Percentiles rank a stretch among this genome's conserved stretches.
These are phyloP conservation scores for Myriangium duriaei DNA, from an alignment of 2,329 filamentous ascomycete species.

Conservation along the genomic window DNA sequence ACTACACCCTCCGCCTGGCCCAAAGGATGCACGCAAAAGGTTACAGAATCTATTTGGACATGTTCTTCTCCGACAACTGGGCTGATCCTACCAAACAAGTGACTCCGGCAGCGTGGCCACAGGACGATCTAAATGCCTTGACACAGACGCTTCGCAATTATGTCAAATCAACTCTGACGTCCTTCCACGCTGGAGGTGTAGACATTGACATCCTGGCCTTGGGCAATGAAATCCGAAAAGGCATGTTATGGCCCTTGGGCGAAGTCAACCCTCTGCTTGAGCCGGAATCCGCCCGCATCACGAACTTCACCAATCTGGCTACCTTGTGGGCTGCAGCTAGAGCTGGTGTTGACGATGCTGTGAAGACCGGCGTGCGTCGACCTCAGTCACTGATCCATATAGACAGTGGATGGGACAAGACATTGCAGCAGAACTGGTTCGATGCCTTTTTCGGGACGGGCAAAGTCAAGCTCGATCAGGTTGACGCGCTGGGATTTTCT, in stretches of 20 bases:
- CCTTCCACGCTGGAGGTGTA: constrained; percentile 29
- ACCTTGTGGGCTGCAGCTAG: constrained; percentile 20
- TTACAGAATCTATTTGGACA: constrained; percentile 28
- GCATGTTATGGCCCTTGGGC: constrained; percentile 28
- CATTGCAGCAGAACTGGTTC: constrained; percentile 22
- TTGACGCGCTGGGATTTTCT: constrained; percentile 20
- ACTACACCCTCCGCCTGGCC: constrained; percentile 24
- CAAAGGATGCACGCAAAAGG: constrained; percentile 24
- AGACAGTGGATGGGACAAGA: constrained; percentile 23
- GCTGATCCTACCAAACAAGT: constrained; percentile 26
- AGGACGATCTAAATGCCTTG: constrained; percentile 15
- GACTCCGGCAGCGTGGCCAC: constrained; percentile 24
- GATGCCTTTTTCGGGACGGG: constrained; percentile 19
- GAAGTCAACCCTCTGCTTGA: constrained; percentile 24
- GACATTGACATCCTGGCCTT: constrained; percentile 30
- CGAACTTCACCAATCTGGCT: constrained; percentile 24
- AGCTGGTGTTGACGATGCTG: constrained; percentile 22
- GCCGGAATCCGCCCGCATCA: constrained; percentile 20
- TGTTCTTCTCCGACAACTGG: constrained; percentile 22
- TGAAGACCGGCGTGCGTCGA: constrained; percentile 18
- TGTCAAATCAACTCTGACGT: constrained; percentile 25
- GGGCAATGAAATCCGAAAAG: constrained; percentile 28
- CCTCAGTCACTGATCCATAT: constrained; percentile 26
- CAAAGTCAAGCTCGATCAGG: constrained; percentile 18
- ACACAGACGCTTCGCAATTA: constrained; percentile 21